phyloP scores from a whole-genome alignment of 371 early-diverging fungal genomes.

The Zychaea mexicana region DNA sequence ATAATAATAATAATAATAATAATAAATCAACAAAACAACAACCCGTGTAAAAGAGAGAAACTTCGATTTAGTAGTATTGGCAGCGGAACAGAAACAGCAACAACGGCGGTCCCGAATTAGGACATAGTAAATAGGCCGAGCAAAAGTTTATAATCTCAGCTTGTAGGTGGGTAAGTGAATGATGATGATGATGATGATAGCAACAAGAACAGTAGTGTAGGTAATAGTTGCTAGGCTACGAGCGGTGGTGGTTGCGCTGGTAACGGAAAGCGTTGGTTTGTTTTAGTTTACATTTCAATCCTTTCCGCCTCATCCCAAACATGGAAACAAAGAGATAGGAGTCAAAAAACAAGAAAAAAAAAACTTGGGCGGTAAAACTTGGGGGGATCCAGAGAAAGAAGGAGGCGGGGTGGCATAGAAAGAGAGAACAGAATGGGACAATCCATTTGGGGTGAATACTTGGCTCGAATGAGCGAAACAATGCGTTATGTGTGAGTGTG shows the following conservation, averaged over 20 bases:
- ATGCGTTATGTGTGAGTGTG: too few species aligned
- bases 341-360: not conserved
- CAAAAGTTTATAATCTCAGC: too few species aligned
- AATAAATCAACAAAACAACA: not conserved
- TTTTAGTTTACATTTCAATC: slow-evolving; percentile 11
- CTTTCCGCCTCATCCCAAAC: slow-evolving; percentile 2
- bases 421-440: not conserved
- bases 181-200: too few species aligned
- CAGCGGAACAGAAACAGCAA: too few species aligned
- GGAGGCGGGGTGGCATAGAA: not conserved
- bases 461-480: not conserved
- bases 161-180: too few species aligned
- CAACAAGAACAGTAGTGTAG: too few species aligned
- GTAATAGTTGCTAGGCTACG: too few species aligned
- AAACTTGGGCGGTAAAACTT: not conserved
- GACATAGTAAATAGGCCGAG: too few species aligned
- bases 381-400: not conserved
- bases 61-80: not conserved
- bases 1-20: not conserved
- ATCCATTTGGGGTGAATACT: not conserved
- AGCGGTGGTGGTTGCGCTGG: not conserved
- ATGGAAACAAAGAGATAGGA: slow-evolving; percentile 8
- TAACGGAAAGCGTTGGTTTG: not conserved
- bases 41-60: not conserved
- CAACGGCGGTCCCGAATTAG: too few species aligned